Conservation (phyloP, 805 yeast genomes). For the Schwanniomyces sp. region DNA sequence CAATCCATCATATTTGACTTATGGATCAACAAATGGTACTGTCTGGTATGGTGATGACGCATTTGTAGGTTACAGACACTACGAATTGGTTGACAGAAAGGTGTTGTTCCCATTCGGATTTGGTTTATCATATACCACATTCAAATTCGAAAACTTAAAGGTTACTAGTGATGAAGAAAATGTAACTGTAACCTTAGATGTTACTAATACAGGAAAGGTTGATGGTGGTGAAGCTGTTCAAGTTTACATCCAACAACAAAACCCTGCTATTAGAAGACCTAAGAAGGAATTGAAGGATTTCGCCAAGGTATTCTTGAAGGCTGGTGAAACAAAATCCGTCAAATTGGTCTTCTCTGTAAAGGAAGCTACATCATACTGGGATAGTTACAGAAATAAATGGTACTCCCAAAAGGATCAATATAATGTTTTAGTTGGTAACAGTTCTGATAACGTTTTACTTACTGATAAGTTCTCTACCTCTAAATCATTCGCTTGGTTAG, state of each 20-base stretch:
- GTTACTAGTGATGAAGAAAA: constrained; percentile 25
- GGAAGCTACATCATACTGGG: constrained; percentile 56
- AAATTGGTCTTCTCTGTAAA: constrained; percentile 39
- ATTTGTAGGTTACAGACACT: constrained; percentile 61
- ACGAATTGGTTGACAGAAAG: constrained; percentile 49
- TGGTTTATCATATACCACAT: constrained; percentile 61
- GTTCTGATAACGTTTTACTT: constrained; percentile 25
- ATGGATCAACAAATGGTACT: constrained; percentile 50
- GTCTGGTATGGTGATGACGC: constrained; percentile 66
- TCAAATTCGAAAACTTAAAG: constrained; percentile 39
- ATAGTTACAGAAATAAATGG: constrained; percentile 51
- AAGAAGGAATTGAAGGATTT: constrained; percentile 61
- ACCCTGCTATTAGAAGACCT: constrained; percentile 48
- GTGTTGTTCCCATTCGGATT: constrained; percentile 62
- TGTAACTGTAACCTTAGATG: constrained; percentile 34
- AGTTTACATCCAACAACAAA: constrained; percentile 43
- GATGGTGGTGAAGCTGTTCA: constrained; percentile 60
- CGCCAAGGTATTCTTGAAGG: constrained; percentile 44
- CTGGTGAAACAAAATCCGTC: constrained; percentile 45
- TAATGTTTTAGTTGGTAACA: constrained; percentile 46
- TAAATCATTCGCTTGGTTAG: constrained; percentile 8
- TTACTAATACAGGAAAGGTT: constrained; percentile 47
- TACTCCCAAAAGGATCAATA: constrained; percentile 51
- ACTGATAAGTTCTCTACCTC: constrained; percentile 17
- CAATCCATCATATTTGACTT: constrained; percentile 57